phyloP scores from a whole-genome alignment of 2,329 filamentous ascomycete genomes.

The Macrophomina pseudophaseolina region DNA sequence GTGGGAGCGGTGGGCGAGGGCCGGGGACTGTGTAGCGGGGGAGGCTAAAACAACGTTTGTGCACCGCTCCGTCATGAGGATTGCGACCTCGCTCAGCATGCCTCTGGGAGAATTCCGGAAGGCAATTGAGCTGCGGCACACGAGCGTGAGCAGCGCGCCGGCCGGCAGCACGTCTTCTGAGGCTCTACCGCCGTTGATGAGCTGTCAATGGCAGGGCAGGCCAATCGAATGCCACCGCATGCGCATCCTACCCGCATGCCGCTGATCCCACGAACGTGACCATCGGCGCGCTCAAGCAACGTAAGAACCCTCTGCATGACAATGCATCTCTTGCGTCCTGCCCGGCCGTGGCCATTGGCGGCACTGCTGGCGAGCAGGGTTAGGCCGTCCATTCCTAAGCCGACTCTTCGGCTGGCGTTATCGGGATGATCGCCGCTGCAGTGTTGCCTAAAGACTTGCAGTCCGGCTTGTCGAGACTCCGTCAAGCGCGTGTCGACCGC shows the following conservation, averaged over 20 bases:
- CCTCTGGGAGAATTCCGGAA: slow-evolving; percentile 15
- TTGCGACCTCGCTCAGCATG: slow-evolving; percentile 1
- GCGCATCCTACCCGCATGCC: slow-evolving; percentile 21
- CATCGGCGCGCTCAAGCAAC: slow-evolving; percentile 7
- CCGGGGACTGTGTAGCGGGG: slow-evolving; percentile 22
- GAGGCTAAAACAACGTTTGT: slow-evolving; percentile 15
- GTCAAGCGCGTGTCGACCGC: background rate
- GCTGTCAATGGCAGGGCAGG: slow-evolving; percentile 24
- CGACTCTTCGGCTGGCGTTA: slow-evolving; percentile 9
- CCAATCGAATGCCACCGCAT: slow-evolving; percentile 22
- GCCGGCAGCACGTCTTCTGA: slow-evolving; percentile 12
- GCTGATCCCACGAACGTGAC: slow-evolving; percentile 23
- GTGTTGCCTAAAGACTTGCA: slow-evolving; percentile 17
- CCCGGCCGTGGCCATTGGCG: slow-evolving; percentile 15
- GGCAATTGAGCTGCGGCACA: slow-evolving; percentile 18
- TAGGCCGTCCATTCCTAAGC: slow-evolving; percentile 4
- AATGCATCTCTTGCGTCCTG: slow-evolving; percentile 22
- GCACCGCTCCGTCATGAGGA: slow-evolving; percentile 8
- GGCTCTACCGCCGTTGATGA: slow-evolving; percentile 23
- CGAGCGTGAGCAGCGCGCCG: slow-evolving; percentile 4
- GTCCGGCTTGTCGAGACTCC: slow-evolving; percentile 1
- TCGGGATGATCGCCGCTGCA: slow-evolving; percentile 21
- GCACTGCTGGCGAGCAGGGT: slow-evolving; percentile 3
- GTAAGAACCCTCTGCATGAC: slow-evolving; percentile 15
- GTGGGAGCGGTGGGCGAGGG: slow-evolving; percentile 22